phyloP scores from a whole-genome alignment of 2,329 filamentous ascomycete genomes.

The Exophiala mesophila region DNA sequence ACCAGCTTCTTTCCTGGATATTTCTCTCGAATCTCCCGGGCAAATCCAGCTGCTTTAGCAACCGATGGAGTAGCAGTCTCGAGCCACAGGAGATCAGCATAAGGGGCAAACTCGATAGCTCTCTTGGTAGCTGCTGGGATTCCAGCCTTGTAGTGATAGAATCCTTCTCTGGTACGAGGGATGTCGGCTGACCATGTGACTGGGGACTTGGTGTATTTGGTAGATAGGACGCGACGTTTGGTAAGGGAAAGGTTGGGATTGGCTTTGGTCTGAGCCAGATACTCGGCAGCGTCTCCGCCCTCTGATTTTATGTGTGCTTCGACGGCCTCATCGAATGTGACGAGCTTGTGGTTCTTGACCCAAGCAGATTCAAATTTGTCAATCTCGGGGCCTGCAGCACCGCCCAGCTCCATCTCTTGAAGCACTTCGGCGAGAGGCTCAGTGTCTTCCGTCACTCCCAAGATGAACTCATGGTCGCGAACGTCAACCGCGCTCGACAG shows the following conservation, averaged over 20 bases:
- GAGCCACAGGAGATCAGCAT: conserved; percentile 93
- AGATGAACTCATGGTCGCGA: conserved; percentile 94
- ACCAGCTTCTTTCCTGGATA: conserved; percentile 82
- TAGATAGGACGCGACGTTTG: conserved; percentile 68
- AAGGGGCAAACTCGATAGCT: conserved; percentile 83
- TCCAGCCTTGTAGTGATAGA: conserved; percentile 69
- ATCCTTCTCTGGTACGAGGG: conserved; percentile 87
- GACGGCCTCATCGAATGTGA: conserved; percentile 90
- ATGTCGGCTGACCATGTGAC: conserved; percentile 87
- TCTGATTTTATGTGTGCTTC: conserved; percentile 66
- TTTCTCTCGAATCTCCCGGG: conserved; percentile 64
- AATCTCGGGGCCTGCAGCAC: conserved; percentile 73
- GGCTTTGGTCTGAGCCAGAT: conserved; percentile 56
- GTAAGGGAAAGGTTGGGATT: conserved; percentile 73
- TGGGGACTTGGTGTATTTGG: conserved; percentile 59
- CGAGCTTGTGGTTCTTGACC: conserved; percentile 78
- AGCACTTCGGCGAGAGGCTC: conserved; percentile 83
- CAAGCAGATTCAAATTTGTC: conserved; percentile 80
- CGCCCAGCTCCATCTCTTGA: conserved; percentile 79
- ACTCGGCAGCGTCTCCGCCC: conserved; percentile 60
- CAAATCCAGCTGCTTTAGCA: conserved; percentile 68
- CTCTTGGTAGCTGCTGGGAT: conserved; percentile 87
- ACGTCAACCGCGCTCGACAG: conserved; percentile 88
- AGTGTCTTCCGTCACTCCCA: conserved; percentile 73
- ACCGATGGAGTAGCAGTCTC: conserved; percentile 90